Evolutionary conservation across 2,329 filamentous ascomycete genomes (phyloP).

Genomic region (Fusarium palustre): DNA sequence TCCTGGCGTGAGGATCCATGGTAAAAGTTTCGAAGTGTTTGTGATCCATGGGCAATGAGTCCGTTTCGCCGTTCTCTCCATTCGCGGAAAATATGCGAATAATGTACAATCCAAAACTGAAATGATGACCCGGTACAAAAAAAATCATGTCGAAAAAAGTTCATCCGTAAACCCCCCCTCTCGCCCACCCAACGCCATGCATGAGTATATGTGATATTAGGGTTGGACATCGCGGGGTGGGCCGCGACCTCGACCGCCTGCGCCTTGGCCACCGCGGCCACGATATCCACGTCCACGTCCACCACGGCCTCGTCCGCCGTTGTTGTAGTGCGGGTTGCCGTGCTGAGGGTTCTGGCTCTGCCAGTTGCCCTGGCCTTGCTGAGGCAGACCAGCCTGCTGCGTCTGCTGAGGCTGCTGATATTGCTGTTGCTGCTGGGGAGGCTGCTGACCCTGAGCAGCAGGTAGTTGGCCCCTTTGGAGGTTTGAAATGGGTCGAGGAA

Average conservation of each 20-base stretch:
- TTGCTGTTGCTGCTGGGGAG: constrained; percentile 46
- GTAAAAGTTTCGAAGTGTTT: constrained; percentile 40
- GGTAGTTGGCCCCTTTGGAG: constrained; percentile 52
- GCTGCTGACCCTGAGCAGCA: constrained; percentile 47
- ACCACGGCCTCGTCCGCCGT: constrained; percentile 54
- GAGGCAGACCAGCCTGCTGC: constrained; percentile 49
- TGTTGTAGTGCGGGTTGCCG: constrained; percentile 50
- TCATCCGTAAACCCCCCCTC: constrained; percentile 35
- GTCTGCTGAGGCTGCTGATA: constrained; percentile 48
- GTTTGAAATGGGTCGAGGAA: constrained; percentile 81
- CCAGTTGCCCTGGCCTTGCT: constrained; percentile 56
- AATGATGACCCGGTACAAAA: constrained; percentile 48
- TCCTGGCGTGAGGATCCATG: constrained; percentile 27
- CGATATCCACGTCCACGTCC: constrained; percentile 56
- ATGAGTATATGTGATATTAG: constrained; percentile 48
- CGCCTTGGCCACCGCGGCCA: constrained; percentile 53
- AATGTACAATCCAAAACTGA: constrained; percentile 58
- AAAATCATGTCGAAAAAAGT: constrained; percentile 49
- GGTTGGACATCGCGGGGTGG: constrained; percentile 52
- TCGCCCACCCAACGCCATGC: constrained; percentile 46
- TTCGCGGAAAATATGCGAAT: constrained; percentile 56
- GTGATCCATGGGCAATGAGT: constrained; percentile 49
- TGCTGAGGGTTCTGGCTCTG: constrained; percentile 55
- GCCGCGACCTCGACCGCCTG: constrained; percentile 53
- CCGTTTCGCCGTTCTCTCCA: constrained; percentile 52